A percentile compares a stretch with the other conserved stretches of the same genome.
Evolutionary conservation across 164 flowering plant genomes (phyloP).

Genomic region (Vitis labrusca): DNA sequence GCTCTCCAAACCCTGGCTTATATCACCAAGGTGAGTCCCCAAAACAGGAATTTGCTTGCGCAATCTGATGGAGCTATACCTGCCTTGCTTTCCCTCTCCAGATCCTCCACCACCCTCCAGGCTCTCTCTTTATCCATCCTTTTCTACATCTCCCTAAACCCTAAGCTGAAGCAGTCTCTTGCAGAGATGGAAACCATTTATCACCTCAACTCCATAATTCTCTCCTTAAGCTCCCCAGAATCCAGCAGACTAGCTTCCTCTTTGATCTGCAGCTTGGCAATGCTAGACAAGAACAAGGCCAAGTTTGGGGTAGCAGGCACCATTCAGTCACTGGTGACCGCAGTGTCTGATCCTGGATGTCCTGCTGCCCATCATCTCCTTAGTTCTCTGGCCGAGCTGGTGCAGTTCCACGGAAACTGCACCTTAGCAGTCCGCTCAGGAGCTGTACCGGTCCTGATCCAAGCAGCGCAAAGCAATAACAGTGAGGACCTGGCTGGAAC

Average conservation of each 20-base stretch:
- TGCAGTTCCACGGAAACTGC: constrained; percentile 77
- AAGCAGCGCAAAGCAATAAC: constrained; percentile 30
- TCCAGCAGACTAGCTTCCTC: constrained; percentile 48
- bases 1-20: constrained; percentile 42
- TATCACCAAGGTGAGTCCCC: constrained; percentile 61
- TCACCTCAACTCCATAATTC: constrained; percentile 48
- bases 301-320: constrained; percentile 70
- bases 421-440: constrained; percentile 58
- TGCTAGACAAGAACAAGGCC: constrained; percentile 77
- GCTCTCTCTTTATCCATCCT: constrained; percentile 52
- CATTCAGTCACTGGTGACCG: constrained; percentile 45
- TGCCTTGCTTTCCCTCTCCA: constrained; percentile 34
- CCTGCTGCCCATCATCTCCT: constrained; percentile 54
- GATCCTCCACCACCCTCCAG: constrained; percentile 30
- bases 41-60: constrained; percentile 44
- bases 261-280: constrained; percentile 65
- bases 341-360: constrained; percentile 19
- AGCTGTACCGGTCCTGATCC: constrained; percentile 43
- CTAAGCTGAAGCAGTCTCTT: constrained; percentile 45
- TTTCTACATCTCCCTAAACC: constrained; percentile 69
- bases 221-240: constrained; percentile 33
- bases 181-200: constrained; percentile 52
- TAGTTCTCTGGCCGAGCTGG: constrained; percentile 65
- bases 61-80: constrained; percentile 47
- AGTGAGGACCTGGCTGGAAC: constrained; percentile 57